Conservation (phyloP, 139 green algal genomes). For the Eudorina sp. region DNA sequence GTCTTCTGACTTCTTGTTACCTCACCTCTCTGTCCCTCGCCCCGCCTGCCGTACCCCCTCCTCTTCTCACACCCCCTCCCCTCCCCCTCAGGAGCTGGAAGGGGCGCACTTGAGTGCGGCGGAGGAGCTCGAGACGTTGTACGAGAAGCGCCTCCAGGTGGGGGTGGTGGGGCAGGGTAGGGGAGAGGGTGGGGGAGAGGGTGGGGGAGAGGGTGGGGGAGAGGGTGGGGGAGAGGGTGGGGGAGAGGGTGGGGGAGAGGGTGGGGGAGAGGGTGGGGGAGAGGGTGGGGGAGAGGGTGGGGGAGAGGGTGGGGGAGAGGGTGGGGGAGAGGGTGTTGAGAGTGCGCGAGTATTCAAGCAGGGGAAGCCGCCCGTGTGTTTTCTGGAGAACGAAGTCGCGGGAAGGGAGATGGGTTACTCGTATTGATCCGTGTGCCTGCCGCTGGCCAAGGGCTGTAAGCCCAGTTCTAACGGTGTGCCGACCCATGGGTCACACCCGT, state of each 20-base stretch:
- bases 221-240: neutral
- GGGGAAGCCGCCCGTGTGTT: no score
- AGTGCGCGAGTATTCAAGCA: no score
- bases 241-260: no score
- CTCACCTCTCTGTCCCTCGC: neutral
- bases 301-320: neutral
- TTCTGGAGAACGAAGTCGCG: neutral
- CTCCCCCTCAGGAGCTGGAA: constrained; percentile 48
- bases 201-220: neutral
- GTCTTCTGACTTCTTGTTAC: neutral
- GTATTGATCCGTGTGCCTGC: neutral
- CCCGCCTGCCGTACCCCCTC: neutral
- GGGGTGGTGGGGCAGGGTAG: constrained; percentile 16
- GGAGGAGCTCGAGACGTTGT: constrained; percentile 72
- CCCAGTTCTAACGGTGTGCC: neutral
- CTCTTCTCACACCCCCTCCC: neutral
- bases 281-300: neutral
- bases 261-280: no score
- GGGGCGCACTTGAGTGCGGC: constrained; percentile 60
- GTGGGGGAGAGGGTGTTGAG: neutral
- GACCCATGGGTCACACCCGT: neutral
- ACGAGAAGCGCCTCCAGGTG: constrained; percentile 61
- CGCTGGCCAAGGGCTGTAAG: no score
- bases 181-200: neutral
- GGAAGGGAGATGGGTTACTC: neutral